These are phyloP conservation scores for Aspergillus brunneoviolaceus DNA, from an alignment of 2,329 filamentous ascomycete species.

Conservation along the genomic window DNA sequence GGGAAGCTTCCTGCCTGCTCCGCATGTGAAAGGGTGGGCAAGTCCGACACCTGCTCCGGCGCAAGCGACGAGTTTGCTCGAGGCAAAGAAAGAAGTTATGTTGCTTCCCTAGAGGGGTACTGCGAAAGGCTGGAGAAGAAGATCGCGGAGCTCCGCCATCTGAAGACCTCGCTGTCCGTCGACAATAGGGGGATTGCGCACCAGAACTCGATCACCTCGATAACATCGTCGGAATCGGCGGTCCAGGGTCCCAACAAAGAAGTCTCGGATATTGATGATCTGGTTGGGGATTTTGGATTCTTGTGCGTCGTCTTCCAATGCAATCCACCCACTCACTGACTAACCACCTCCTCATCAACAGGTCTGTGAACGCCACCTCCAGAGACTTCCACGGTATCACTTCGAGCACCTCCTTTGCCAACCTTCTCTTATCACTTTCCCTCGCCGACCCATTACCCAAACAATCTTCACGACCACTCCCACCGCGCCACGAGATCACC, in stretches of 20 bases:
- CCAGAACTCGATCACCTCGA: slow-evolving; percentile 39
- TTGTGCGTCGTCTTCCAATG: slow-evolving; percentile 56
- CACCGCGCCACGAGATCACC: slow-evolving; percentile 66
- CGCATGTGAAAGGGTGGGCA: slow-evolving; percentile 88
- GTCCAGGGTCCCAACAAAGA: slow-evolving; percentile 58
- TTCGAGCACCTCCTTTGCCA: slow-evolving; percentile 87
- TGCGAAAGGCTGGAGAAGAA: slow-evolving; percentile 84
- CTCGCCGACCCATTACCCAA: slow-evolving; percentile 70
- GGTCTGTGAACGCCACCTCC: slow-evolving; percentile 90
- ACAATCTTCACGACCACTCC: slow-evolving; percentile 62
- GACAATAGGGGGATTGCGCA: slow-evolving; percentile 29
- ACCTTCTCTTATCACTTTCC: slow-evolving; percentile 80
- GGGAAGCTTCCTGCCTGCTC: slow-evolving; percentile 94
- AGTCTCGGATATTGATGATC: slow-evolving; percentile 81
- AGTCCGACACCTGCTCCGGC: slow-evolving; percentile 82
- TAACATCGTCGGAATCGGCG: slow-evolving; percentile 27
- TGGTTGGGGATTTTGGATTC: slow-evolving; percentile 92
- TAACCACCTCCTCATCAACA: slow-evolving; percentile 34
- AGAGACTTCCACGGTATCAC: slow-evolving; percentile 89
- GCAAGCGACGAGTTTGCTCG: slow-evolving; percentile 94
- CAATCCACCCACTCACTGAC: neutral
- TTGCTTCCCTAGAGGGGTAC: slow-evolving; percentile 87
- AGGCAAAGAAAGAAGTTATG: slow-evolving; percentile 95
- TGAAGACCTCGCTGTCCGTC: slow-evolving; percentile 28
- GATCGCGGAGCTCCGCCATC: slow-evolving; percentile 52